These are phyloP conservation scores for Verticillium tricorpus DNA, from an alignment of 2,329 filamentous ascomycete genomes.

Conservation along the genomic window DNA sequence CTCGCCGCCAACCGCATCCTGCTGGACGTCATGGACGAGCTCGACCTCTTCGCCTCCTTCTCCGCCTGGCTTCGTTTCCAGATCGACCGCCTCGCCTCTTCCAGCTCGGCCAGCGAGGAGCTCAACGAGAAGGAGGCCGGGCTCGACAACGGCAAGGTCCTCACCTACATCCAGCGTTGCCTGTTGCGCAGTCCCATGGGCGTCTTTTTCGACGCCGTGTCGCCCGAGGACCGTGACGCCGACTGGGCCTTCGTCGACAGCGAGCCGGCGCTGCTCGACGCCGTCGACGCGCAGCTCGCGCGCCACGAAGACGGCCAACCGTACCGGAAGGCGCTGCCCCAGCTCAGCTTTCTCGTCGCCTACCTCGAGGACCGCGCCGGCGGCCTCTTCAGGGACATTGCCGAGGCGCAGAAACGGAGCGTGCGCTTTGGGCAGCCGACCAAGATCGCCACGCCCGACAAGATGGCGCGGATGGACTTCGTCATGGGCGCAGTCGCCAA, in stretches of 20 bases:
- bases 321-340: constrained; percentile 49
- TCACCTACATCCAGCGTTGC: constrained; percentile 73
- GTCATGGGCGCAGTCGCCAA: constrained; percentile 41
- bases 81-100: constrained; percentile 70
- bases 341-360: constrained; percentile 59
- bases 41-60: constrained; percentile 72
- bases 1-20: constrained; percentile 72
- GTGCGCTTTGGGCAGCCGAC: constrained; percentile 60
- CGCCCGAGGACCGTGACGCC: constrained; percentile 44
- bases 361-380: constrained; percentile 54
- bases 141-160: constrained; percentile 66
- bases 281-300: constrained; percentile 38
- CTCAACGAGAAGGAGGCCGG: constrained; percentile 71
- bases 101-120: constrained; percentile 61
- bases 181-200: constrained; percentile 63
- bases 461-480: constrained; percentile 50
- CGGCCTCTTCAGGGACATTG: constrained; percentile 62
- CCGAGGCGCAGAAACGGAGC: constrained; percentile 63
- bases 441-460: constrained; percentile 37
- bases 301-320: constrained; percentile 40
- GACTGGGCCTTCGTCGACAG: constrained; percentile 37
- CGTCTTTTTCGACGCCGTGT: constrained; percentile 49
- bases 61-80: constrained; percentile 80
- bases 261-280: constrained; percentile 31
- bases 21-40: constrained; percentile 67